Evolutionary conservation across 169 alveolate species (phyloP), one percentile per base, ranked within the genome.

Genomic region (Cryptosporidium andersoni): DNA sequence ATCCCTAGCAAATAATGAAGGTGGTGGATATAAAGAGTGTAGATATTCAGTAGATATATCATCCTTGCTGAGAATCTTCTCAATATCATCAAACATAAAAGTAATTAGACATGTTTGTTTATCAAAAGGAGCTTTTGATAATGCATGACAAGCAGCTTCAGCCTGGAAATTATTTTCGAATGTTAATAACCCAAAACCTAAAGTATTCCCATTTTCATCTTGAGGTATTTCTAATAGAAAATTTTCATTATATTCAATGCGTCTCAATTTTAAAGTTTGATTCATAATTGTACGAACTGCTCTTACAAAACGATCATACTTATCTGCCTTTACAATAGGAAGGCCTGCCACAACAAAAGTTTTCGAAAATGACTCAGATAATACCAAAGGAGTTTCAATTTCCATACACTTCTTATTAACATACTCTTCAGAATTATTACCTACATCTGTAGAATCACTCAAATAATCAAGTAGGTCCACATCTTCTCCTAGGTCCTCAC

Each of bases 131-230:
- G 81, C 88, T 58, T 82, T 82, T 52, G 80, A 74, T 37, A 64
- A 80, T 51, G 80, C 56, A 34, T 74, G 90, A 25, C 80, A 63
- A 2, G 51, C 85, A 1, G 88, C 51, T 36, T 74, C 80, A 55
- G 96, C 96, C 52, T 93, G 95, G 65, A 80, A 65, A 40, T 88
- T 89, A 53, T 66, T 90, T 49, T 93, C 80, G 81, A 91, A 93
- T 39, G 96, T 91, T 40, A 93, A 49, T 64, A 93, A 91, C n/a
- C 93, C 94, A 55, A 92, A 68, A 1, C 96, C 96, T 14, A 62
- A 51, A 4, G 96, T 92, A 52, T 80, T 42, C 6, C 82, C 90
- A 25, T 64, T 63, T 2, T 67, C 91, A 51, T 90, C 93, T 37
- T 64, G 51, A 12, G 94, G 94, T 48, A 91, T 67, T 42, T 91